Conservation (phyloP, 495 filamentous ascomycete genomes). For the Neurospora sp. region DNA sequence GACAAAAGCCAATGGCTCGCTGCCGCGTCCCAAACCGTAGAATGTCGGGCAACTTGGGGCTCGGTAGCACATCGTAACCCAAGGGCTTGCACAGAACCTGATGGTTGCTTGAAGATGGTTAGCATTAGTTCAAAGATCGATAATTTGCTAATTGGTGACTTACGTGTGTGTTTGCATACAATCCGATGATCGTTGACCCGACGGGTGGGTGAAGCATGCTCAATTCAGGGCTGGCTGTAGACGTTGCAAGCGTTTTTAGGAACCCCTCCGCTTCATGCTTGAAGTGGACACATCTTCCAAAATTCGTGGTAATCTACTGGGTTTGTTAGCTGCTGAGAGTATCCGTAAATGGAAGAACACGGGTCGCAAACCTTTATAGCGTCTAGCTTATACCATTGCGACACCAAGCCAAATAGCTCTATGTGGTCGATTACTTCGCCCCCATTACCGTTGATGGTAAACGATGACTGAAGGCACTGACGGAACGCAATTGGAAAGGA, state of each 20-base stretch:
- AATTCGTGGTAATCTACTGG: background rate
- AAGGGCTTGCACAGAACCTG: background rate
- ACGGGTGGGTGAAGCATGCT: background rate
- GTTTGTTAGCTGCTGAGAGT: background rate
- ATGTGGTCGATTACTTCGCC: background rate
- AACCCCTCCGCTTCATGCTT: background rate
- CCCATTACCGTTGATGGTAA: background rate
- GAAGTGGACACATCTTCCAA: background rate
- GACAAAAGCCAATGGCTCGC: background rate
- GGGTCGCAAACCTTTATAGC: background rate
- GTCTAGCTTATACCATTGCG: background rate
- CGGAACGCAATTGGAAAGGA: background rate
- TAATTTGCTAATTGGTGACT: background rate
- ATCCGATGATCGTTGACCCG: background rate
- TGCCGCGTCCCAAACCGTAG: background rate
- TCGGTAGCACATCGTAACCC: background rate
- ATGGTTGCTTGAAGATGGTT: background rate
- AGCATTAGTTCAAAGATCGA: background rate
- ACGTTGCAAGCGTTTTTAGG: background rate
- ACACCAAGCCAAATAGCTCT: background rate
- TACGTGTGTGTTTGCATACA: background rate
- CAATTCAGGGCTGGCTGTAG: background rate
- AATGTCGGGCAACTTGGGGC: background rate
- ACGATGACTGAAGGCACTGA: background rate
- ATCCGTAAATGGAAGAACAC: background rate